Base-by-base conservation (phyloP, 2,329 filamentous ascomycete species). In the Pestalotiopsis sp. region DNA sequence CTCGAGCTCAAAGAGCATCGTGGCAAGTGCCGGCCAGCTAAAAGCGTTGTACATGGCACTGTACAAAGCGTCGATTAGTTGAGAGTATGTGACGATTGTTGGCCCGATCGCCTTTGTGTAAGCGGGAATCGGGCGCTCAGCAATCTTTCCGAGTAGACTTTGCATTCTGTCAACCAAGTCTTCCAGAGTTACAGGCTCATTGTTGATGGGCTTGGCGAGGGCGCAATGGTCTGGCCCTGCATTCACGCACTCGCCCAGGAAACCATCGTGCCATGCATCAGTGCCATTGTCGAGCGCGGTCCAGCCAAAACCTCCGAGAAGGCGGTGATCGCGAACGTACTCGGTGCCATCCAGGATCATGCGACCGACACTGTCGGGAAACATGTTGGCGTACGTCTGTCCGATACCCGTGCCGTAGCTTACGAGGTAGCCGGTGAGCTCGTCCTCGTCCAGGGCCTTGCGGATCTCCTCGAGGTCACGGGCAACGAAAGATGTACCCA, bases 381-480 rank as follows among this genome's bases (percentile, higher is more conserved):
- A 87, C 81, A 87, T 83, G 68, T 80, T 81, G 31, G 83, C 84
- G 66, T 84, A 87, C 0, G 83, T 86, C 74, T 87, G 84, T 0
- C 83, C 85, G 60, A 87, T 86, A 3, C 82, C 83, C 0, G 85
- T 87, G 20, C 85, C 85, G 68, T 87, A 87, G 69, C 83, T 85
- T 39, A 86, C 82, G 17, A 87, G 76, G 65, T 86, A 85, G 0
- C 81, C 84, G 1, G 84, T 86, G 69, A 86, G 68, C 66, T 85
- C 81, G 3, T 83, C 81, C 71, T 86, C 84, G 4, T 74, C 80
- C 0, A 86, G 76, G 0, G 81, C 81, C 25, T 78, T 80, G 14
- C 85, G 81, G 58, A 86, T 86, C 74, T 83, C 78, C 64, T 87
- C 84, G 64, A 87, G 66, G 68, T 87, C 85, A 3, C 82, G 81